A percentile compares a stretch with the other conserved stretches of the same genome.
Conservation (phyloP, 306 rosid genomes). For the Canavalia ensiformis region DNA sequence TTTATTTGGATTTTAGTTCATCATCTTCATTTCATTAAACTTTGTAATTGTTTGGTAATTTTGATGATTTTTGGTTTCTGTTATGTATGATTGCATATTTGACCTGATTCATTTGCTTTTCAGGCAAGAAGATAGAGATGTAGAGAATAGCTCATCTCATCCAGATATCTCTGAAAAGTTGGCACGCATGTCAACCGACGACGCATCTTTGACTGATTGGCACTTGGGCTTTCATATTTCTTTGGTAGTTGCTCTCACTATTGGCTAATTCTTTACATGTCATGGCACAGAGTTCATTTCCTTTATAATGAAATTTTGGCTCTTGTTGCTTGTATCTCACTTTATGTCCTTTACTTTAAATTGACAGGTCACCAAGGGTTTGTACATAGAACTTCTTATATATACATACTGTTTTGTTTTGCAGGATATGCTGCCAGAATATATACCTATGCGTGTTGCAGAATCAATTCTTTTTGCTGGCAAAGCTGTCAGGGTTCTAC, state of each 20-base stretch:
- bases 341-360: constrained; percentile 25
- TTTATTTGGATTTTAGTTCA: constrained; percentile 1
- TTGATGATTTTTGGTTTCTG: constrained; percentile 38
- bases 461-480: constrained; percentile 97
- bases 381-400: not conserved
- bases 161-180: constrained; percentile 76
- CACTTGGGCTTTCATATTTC: constrained; percentile 93
- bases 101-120: constrained; percentile 49
- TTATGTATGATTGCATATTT: constrained; percentile 21
- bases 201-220: constrained; percentile 88
- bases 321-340: constrained; percentile 9
- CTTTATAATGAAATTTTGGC: constrained; percentile 24
- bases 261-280: constrained; percentile 25
- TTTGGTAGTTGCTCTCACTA: constrained; percentile 62
- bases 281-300: constrained; percentile 31
- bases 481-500: constrained; percentile 91
- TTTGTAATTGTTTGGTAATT: constrained; percentile 33
- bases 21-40: constrained; percentile 29
- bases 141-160: constrained; percentile 66
- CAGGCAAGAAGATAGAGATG: constrained; percentile 93
- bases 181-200: constrained; percentile 74
- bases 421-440: constrained; percentile 97
- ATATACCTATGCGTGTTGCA: constrained; percentile 88
- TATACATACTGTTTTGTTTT: constrained; percentile 25
- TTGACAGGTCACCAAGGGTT: constrained; percentile 1